Conservation (phyloP, 495 filamentous ascomycete genomes). For the Neurospora cerealis region DNA sequence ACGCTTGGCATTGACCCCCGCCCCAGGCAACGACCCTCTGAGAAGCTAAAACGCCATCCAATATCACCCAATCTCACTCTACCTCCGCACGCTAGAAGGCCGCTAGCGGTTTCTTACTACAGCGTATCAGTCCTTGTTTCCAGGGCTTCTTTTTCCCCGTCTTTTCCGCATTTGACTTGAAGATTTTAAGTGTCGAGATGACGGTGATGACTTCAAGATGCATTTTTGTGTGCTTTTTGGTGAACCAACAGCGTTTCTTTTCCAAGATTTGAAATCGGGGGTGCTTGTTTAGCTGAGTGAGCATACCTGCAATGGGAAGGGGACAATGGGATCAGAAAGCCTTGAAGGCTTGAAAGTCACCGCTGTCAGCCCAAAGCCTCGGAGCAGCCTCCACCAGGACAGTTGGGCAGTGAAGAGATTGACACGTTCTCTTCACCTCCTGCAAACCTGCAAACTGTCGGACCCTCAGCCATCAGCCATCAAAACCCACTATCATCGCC, state of each 20-base stretch:
- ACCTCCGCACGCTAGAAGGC: not conserved
- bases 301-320: too few species aligned
- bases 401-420: too few species aligned
- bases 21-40: not conserved
- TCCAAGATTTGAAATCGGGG: not conserved
- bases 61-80: not conserved
- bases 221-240: not conserved
- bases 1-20: not conserved
- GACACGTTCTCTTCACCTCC: too few species aligned
- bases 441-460: not conserved
- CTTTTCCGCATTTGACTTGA: not conserved
- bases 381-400: too few species aligned
- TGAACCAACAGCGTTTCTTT: not conserved
- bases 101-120: not conserved
- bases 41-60: not conserved
- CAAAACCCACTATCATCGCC: not conserved
- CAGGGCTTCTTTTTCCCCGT: not conserved
- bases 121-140: not conserved
- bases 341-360: too few species aligned
- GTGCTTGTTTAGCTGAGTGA: not conserved
- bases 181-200: not conserved
- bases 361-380: too few species aligned
- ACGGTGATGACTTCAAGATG: not conserved
- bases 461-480: not conserved
- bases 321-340: too few species aligned